A percentile compares a stretch with the other conserved stretches of the same genome.
phyloP scores from a whole-genome alignment of 2,329 filamentous ascomycete genomes.

The Fusarium sp. region DNA sequence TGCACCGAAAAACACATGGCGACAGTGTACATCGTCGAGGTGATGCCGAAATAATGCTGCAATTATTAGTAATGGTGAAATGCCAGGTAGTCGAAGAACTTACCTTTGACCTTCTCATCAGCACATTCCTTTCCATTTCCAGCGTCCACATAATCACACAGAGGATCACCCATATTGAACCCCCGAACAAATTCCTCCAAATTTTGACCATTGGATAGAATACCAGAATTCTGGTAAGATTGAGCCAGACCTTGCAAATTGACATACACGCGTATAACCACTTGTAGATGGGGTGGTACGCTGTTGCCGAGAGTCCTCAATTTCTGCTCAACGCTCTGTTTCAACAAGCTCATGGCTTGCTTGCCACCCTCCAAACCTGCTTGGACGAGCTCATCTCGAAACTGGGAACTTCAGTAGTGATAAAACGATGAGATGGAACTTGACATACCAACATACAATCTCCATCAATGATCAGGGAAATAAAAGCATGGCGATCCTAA shows the following conservation, averaged over 20 bases:
- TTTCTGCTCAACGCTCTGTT: slow-evolving; percentile 43
- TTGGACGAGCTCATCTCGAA: slow-evolving; percentile 50
- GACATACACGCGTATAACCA: slow-evolving; percentile 54
- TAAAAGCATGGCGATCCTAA: slow-evolving; percentile 45
- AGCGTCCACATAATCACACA: slow-evolving; percentile 57
- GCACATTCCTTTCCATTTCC: slow-evolving; percentile 59
- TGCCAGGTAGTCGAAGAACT: not conserved
- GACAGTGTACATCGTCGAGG: slow-evolving; percentile 55
- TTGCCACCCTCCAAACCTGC: slow-evolving; percentile 49
- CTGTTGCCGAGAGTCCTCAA: slow-evolving; percentile 30
- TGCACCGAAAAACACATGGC: slow-evolving; percentile 56
- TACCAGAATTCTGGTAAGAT: slow-evolving; percentile 49
- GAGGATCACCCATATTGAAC: slow-evolving; percentile 55
- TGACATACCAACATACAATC: slow-evolving; percentile 55
- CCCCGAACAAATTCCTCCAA: slow-evolving; percentile 55
- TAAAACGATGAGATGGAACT: not conserved
- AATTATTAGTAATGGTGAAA: not conserved
- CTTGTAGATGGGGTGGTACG: slow-evolving; percentile 42
- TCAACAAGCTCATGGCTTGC: slow-evolving; percentile 37
- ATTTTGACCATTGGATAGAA: slow-evolving; percentile 42
- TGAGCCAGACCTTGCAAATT: slow-evolving; percentile 54
- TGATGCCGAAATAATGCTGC: slow-evolving; percentile 51
- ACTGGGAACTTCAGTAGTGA: slow-evolving; percentile 41
- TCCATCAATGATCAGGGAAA: slow-evolving; percentile 55
- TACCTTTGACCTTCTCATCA: slow-evolving; percentile 58